These are phyloP conservation scores for Leonotis leonurus DNA, from an alignment of 257 asterid genomes.

Conservation along the genomic window DNA sequence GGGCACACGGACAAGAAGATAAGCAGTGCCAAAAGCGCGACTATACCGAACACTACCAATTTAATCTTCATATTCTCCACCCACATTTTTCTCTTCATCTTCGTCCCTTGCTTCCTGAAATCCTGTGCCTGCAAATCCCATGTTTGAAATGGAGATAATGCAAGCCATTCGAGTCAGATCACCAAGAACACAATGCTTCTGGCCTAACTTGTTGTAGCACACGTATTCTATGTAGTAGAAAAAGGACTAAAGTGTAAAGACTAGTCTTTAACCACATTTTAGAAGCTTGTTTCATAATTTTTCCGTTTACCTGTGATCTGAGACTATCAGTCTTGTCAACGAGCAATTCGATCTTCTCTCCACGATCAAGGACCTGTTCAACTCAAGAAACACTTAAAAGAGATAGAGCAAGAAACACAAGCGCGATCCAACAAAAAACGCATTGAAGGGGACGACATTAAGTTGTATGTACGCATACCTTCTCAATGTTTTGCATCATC, in stretches of 20 bases:
- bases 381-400: neutral
- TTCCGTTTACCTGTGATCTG: slow-evolving; percentile 33
- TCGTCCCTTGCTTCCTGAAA: slow-evolving; percentile 48
- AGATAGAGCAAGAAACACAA: neutral
- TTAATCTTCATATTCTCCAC: slow-evolving; percentile 55
- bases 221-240: no score
- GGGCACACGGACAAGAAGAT: slow-evolving; percentile 42
- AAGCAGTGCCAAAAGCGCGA: slow-evolving; percentile 34
- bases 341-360: slow-evolving; percentile 49
- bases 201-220: no score
- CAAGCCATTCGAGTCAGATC: no score
- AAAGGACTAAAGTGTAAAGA: neutral
- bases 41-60: slow-evolving; percentile 40
- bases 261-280: neutral
- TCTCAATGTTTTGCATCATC: slow-evolving; percentile 55
- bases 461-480: slow-evolving; percentile 31
- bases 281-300: neutral
- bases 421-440: neutral
- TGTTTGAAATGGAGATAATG: neutral
- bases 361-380: slow-evolving; percentile 48
- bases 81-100: slow-evolving; percentile 53
- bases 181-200: neutral
- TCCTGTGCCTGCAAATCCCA: slow-evolving; percentile 48
- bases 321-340: slow-evolving; percentile 56
- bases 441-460: neutral